Base-by-base conservation (phyloP, 179 eudicot genomes). In the Silene noctiflora region DNA sequence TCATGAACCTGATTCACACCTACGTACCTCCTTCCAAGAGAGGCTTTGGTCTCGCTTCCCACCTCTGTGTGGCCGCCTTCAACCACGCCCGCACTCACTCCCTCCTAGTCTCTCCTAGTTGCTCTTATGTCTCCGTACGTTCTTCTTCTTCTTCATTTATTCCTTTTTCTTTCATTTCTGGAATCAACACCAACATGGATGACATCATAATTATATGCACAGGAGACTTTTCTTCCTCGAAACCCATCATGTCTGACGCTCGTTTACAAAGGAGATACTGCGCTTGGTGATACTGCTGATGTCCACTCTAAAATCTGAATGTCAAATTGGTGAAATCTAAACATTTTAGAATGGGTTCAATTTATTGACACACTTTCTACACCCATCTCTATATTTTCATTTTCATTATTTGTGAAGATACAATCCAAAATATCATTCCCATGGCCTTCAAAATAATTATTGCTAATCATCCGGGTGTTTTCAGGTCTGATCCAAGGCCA, bases 71-170 rank as follows among this genome's bases (percentile, higher is more conserved):
- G 27, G 86, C 98, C 39, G 98, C 98, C 51, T 90, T 93, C 71
- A 76, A 86, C 63, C 98, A 93, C 59, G 97, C 98, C 67, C 79
- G 83, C 9, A 81, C 88, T 39, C 83, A 84, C 53, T 86, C 90
- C 48, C 27, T 93, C 17, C 66, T 87, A 20, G 83, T 93, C 77
- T 80, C 86, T 10, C 97, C 97, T 16, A 76, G 94, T 22, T 93
- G 96, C 84, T 86, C 97, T 27, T 93, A 93, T 63, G 92, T 93
- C 83, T 93, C 97, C 48, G 97, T 92, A 86, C 75, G 92, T 63
- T 25, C 44, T 48, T 10, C 51, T 35, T 11, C 51, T 24, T 27
- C 2, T 29, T 25, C 27, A 0, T 29, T 46, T 3, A 14, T 11
- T 62, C 1, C 0, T 12, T 21, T 9, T 22, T 11, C 16, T 63